Percentiles rank a stretch among this genome's conserved stretches.
Evolutionary conservation across 768 basidiomycete genomes (phyloP).

Genomic region (Xanthoconium stramineum): DNA sequence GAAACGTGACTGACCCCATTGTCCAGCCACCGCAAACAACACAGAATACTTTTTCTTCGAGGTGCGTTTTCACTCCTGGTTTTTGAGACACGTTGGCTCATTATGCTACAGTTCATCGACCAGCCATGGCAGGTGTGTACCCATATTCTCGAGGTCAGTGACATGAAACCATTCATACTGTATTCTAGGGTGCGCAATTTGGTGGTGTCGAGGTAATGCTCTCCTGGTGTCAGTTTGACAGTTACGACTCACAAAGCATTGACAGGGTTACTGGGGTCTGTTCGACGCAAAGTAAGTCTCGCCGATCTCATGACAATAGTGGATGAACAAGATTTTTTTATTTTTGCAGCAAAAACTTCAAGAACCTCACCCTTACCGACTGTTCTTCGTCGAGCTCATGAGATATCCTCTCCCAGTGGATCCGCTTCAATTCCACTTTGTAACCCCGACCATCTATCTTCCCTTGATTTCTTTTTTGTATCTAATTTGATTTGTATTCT

Average conservation of each 20-base stretch:
- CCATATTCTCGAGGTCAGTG: not conserved
- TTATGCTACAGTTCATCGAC: constrained; percentile 54
- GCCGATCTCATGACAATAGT: constrained; percentile 13
- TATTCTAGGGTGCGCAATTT: constrained; percentile 49
- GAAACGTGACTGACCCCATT: constrained; percentile 5
- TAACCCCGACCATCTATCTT: not conserved
- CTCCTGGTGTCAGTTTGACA: constrained; percentile 1
- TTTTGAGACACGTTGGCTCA: constrained; percentile 1
- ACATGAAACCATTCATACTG: constrained; percentile 10
- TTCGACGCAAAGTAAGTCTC: constrained; percentile 53
- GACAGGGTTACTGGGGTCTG: constrained; percentile 59
- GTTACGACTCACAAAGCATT: constrained; percentile 6
- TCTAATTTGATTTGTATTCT: constrained; percentile 22
- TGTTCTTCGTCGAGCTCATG: constrained; percentile 35
- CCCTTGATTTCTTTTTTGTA: constrained; percentile 8
- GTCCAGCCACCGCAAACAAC: constrained; percentile 65
- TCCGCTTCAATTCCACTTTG: constrained; percentile 3
- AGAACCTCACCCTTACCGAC: constrained; percentile 63
- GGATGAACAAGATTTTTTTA: constrained; percentile 14
- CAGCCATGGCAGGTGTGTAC: constrained; percentile 73
- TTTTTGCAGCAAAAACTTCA: constrained; percentile 58
- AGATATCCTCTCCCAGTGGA: not conserved
- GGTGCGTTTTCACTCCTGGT: constrained; percentile 31
- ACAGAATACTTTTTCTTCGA: constrained; percentile 90
- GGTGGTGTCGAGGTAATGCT: constrained; percentile 70